Evolutionary conservation across 371 early-diverging fungal species (phyloP), one percentile per base, ranked within the genome.

Genomic region (Actinomucor elegans): DNA sequence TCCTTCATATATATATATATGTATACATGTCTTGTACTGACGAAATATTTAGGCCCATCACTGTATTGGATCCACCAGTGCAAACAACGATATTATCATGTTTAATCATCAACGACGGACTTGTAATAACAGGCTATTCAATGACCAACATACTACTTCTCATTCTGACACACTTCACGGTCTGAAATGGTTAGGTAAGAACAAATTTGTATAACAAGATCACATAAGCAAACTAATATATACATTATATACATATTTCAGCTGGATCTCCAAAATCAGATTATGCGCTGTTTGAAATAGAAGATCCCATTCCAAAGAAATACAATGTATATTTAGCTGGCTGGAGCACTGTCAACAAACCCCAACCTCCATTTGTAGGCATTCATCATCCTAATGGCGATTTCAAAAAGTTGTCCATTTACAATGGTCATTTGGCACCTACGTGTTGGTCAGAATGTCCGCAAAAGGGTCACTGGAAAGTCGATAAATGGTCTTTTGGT

Each of bases 321-420:
- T 80, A 68, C 27, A 48, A 75, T 33, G 59, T 79, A 17, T 80
- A 61, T 32, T 51, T 78, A 9, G 55, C 80, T 1, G 80, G 80
- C 0, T 80, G 80, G 80, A 68, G 67, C 0, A 73, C 73, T 3
- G 34, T 38, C 2, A 24, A 37, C 3, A 23, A 32, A 1, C 60
- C 65, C n/a, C 11, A n/a, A 23, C 31, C 60, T 4, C 77, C 77
- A 7, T 48, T 71, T 38, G 66, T 71, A 0, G 69, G 77, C 2
- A 80, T 80, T 46, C 80, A 80, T 31, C 80, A 80, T 52, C 80
- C 80, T 10, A 66, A 58, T 2, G 80, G 75, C 0, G 80, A 80
- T 34, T 55, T 68, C 11, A 80, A 79, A 41, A 80, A 80, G 42
- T 57, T 80, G 7, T 79, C 80, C 2, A 64, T 71, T 36, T 71